These are phyloP conservation scores for Dactylonectria estremocensis DNA, from an alignment of 2,329 filamentous ascomycete genomes.

Conservation along the genomic window DNA sequence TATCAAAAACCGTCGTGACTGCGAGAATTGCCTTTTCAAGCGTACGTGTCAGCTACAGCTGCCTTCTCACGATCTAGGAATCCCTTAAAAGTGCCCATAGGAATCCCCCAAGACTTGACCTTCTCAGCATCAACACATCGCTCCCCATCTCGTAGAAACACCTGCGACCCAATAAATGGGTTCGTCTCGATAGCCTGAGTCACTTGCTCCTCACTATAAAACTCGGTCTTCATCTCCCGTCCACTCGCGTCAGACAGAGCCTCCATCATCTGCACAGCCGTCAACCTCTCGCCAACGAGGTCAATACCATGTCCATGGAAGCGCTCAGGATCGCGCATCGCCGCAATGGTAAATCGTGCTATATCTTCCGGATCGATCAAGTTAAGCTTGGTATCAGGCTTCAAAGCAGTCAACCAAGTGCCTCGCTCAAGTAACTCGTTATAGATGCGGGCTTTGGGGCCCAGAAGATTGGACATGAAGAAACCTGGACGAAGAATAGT, in stretches of 20 bases:
- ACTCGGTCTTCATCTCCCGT: slow-evolving; percentile 6
- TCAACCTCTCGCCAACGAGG: slow-evolving; percentile 18
- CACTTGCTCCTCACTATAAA: slow-evolving; percentile 8
- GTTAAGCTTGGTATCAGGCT: slow-evolving; percentile 9
- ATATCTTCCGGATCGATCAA: slow-evolving; percentile 19
- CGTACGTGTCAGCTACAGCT: slow-evolving; percentile 8
- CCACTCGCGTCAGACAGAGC: slow-evolving; percentile 12
- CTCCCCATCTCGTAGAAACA: slow-evolving; percentile 3
- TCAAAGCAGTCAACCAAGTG: not conserved
- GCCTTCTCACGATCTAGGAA: slow-evolving; percentile 15
- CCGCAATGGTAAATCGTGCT: slow-evolving; percentile 9
- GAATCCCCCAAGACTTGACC: slow-evolving; percentile 12
- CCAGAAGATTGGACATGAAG: slow-evolving; percentile 22
- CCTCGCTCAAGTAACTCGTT: too few relatives aligned
- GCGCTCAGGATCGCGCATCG: not conserved
- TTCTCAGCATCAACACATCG: slow-evolving; percentile 12
- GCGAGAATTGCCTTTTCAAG: too few relatives aligned
- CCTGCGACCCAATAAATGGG: too few relatives aligned
- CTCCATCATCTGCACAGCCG: slow-evolving; percentile 17
- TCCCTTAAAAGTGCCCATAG: slow-evolving; percentile 12
- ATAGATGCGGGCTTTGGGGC: slow-evolving; percentile 14
- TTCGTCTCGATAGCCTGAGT: slow-evolving; percentile 10
- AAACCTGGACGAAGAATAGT: slow-evolving; percentile 19
- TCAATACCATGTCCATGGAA: slow-evolving; percentile 18
- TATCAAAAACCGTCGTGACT: too few relatives aligned